These are phyloP conservation scores for Sistotremastrum suecicum DNA, from an alignment of 768 basidiomycete genomes.

Conservation along the genomic window DNA sequence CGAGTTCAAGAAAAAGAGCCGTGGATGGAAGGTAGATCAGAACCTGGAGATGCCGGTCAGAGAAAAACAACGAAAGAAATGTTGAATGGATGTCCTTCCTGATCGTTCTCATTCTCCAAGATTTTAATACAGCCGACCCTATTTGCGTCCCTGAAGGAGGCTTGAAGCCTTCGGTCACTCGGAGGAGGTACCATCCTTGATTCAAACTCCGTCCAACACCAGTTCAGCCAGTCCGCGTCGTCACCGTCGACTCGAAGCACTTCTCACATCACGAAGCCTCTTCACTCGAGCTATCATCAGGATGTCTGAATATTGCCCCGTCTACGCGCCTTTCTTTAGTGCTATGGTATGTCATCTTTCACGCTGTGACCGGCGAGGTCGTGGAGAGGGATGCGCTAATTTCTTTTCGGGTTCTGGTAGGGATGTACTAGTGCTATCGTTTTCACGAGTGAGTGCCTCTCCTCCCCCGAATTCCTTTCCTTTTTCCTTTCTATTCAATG, in stretches of 20 bases:
- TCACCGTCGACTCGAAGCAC: neutral
- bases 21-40: too few species aligned
- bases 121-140: too few species aligned
- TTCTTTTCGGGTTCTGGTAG: constrained; percentile 23
- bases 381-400: constrained; percentile 7
- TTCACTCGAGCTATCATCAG: too few species aligned
- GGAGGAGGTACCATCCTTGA: too few species aligned
- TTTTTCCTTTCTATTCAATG: neutral
- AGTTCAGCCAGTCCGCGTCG: neutral
- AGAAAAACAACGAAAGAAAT: too few species aligned
- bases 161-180: too few species aligned
- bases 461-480: neutral
- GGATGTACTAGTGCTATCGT: constrained; percentile 95
- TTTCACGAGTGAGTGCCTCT: constrained; percentile 93
- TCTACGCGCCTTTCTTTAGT: constrained; percentile 97
- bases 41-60: too few species aligned
- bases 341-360: constrained; percentile 57
- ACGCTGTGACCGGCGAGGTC: neutral
- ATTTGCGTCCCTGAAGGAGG: too few species aligned
- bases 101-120: too few species aligned
- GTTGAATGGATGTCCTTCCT: too few species aligned
- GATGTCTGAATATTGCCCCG: constrained; percentile 78
- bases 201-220: neutral
- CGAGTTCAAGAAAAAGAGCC: too few species aligned
- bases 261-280: too few species aligned